A percentile compares a stretch with the other conserved stretches of the same genome.
Conservation (phyloP, 176 grass and related monocot species). For the Elymus sibiricus region DNA sequence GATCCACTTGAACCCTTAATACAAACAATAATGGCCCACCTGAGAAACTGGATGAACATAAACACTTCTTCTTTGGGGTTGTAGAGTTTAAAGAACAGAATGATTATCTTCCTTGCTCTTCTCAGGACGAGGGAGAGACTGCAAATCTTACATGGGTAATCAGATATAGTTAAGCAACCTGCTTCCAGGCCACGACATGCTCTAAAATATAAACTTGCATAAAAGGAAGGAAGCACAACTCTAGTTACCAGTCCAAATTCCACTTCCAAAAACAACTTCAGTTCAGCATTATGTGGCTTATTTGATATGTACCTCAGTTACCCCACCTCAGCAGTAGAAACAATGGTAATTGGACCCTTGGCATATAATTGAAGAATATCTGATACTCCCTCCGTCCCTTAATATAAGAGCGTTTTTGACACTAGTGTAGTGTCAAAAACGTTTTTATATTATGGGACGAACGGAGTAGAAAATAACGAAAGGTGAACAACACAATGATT, state of each 20-base stretch:
- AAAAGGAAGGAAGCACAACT: background rate
- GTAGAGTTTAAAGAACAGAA: conserved; percentile 91
- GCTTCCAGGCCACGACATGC: background rate
- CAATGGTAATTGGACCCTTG: background rate
- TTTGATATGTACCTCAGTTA: conserved; percentile 86
- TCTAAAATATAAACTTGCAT: conserved; percentile 4
- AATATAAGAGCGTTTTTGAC: too few relatives aligned
- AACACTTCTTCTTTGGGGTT: conserved; percentile 76
- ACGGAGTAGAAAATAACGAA: background rate
- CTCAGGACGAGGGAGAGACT: conserved; percentile 37
- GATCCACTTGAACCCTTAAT: too few relatives aligned
- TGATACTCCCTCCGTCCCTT: too few relatives aligned
- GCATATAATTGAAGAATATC: too few relatives aligned
- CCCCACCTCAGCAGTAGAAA: conserved; percentile 58
- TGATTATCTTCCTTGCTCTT: conserved; percentile 83
- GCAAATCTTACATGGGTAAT: conserved; percentile 50
- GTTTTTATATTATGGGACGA: too few relatives aligned
- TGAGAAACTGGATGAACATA: background rate
- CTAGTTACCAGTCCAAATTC: conserved; percentile 56
- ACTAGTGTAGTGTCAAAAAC: too few relatives aligned
- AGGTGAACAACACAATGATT: background rate
- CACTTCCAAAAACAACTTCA: conserved; percentile 87
- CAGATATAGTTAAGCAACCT: conserved; percentile 16
- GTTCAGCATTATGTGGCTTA: conserved; percentile 83
- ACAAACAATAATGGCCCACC: too few relatives aligned